Base-by-base conservation (phyloP, 1,139 yeast species). In the Taphrina populina region DNA sequence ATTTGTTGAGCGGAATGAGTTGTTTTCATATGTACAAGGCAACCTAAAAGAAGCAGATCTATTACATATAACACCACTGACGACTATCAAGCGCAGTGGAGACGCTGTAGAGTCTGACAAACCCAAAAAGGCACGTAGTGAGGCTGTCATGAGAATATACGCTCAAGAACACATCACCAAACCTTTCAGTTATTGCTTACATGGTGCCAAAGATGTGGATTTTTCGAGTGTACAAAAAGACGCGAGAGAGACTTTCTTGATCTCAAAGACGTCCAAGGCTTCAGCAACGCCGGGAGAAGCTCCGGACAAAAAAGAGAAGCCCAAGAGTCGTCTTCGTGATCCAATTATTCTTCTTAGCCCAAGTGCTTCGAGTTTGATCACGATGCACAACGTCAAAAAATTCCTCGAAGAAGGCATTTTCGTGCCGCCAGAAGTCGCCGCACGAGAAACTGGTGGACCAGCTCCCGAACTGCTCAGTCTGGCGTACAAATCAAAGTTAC, bases 341-440 rank as follows among this genome's bases (percentile, higher is more conserved):
- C 98, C 98, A n/a, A 88, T 92, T 62, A 87, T 92, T 59, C 73
- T 92, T 52, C 79, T 92, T 34, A 88, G 97, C 1, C 97, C 98
- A 1, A 88, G 97, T 2, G 92, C 98, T 0, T 88, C 97, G 1
- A 84, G 98, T 0, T 73, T 92, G 46, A 70, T 92, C 56, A 84
- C 94, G 19, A 80, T 92, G 75, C 71, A 81, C 43, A 92, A 92
- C 68, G 82, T 88, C 60, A 87, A 88, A 70, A 79, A 80, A 60
- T 92, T 92, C 64, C 74, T 92, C 61, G 92, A 88, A 67, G 76
- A 81, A 13, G 95, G 96, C 2, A 72, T 71, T 37, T 92, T 85
- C 66, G 73, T 76, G 15, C 84, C 82, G 56, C 83, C 92, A 4
- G 72, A 73, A 19, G 68, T 72, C 6, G 60, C 61, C 15, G 55